Evolutionary conservation across 352 stramenopile species (phyloP).

Genomic region (Phytophthora fragariae): DNA sequence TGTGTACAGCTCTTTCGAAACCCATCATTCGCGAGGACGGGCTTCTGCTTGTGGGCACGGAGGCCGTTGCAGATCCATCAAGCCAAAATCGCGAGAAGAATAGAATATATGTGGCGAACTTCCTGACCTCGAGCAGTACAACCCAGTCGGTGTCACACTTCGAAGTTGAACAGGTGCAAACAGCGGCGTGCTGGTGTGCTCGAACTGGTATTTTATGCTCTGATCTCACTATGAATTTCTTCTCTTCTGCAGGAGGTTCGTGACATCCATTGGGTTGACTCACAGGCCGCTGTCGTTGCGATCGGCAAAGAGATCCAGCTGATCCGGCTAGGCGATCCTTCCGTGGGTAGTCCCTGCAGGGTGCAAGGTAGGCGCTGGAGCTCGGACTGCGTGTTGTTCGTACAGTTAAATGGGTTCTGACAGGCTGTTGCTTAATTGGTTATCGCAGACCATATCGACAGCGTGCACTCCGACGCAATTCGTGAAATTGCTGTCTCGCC

Average conservation of each 20-base stretch:
- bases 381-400: no score
- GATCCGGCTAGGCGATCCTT: no score
- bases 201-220: neutral
- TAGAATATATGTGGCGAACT: constrained; percentile 72
- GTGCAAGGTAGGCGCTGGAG: no score
- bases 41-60: constrained; percentile 73
- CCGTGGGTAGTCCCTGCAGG: no score
- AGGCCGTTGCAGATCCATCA: constrained; percentile 32
- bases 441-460: constrained; percentile 56
- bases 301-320: constrained; percentile 68
- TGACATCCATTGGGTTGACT: constrained; percentile 73
- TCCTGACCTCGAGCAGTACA: constrained; percentile 30
- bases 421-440: neutral
- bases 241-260: constrained; percentile 65
- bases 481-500: constrained; percentile 70
- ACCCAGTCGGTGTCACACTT: constrained; percentile 44
- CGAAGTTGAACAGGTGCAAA: constrained; percentile 50
- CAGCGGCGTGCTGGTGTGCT: neutral
- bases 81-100: constrained; percentile 38
- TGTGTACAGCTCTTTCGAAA: constrained; percentile 72
- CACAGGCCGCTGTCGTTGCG: constrained; percentile 55
- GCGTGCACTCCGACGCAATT: constrained; percentile 76
- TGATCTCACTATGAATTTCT: neutral
- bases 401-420: no score
- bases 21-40: constrained; percentile 80